Conservation (phyloP, 73 alveolate genomes). For the Paraurostyla sp. region DNA sequence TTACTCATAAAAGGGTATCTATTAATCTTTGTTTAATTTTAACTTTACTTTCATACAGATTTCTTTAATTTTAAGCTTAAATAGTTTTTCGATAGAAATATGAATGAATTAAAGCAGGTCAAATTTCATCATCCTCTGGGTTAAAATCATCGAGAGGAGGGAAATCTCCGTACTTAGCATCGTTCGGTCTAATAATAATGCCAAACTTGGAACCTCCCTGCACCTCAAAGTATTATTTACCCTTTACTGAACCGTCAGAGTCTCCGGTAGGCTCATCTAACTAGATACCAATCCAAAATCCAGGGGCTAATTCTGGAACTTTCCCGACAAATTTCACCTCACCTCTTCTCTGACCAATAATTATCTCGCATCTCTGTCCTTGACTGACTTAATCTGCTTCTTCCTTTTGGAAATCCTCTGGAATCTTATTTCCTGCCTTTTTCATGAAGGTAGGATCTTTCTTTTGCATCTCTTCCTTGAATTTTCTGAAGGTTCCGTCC, state of each 20-base stretch:
- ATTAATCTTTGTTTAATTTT: too few species aligned
- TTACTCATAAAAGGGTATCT: too few species aligned
- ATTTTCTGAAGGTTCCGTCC: constrained; percentile 87
- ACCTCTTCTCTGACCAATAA: constrained; percentile 95
- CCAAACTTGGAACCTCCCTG: constrained; percentile 81
- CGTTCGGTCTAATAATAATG: constrained; percentile 91
- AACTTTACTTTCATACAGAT: too few species aligned
- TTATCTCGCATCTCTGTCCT: constrained; percentile 89
- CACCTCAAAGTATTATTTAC: constrained; percentile 81
- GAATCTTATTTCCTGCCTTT: constrained; percentile 81
- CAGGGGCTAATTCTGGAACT: constrained; percentile 91
- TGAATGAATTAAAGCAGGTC: neutral
- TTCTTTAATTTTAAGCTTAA: too few species aligned
- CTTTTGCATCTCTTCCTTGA: constrained; percentile 82
- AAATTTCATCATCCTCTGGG: constrained; percentile 89
- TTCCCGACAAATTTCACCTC: constrained; percentile 96
- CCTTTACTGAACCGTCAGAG: constrained; percentile 92
- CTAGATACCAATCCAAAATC: constrained; percentile 96
- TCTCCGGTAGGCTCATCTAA: constrained; percentile 97
- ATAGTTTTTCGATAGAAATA: neutral
- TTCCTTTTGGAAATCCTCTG: constrained; percentile 85
- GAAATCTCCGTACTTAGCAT: constrained; percentile 87
- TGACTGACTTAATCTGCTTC: constrained; percentile 80
- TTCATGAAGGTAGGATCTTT: constrained; percentile 89
- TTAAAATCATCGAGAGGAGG: constrained; percentile 89